A percentile compares a stretch with the other conserved stretches of the same genome.
Conservation (phyloP, 495 filamentous ascomycete species). For the Penicillium pancosmium region DNA sequence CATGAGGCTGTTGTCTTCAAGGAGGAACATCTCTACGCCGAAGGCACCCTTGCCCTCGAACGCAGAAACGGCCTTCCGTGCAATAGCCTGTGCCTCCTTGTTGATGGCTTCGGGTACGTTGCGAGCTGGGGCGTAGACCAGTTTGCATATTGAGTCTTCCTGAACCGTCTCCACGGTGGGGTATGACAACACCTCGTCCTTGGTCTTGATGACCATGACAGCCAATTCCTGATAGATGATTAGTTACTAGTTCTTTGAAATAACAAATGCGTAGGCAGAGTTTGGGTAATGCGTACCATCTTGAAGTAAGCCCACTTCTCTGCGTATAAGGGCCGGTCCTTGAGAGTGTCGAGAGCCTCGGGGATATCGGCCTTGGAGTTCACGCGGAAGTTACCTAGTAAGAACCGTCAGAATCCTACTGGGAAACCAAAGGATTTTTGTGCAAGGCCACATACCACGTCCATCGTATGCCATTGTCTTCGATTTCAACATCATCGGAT, state of each 20-base stretch:
- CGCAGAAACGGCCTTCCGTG: slow-evolving; percentile 73
- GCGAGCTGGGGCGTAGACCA: slow-evolving; percentile 84
- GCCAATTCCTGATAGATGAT: slow-evolving; percentile 65
- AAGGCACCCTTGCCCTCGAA: slow-evolving; percentile 92
- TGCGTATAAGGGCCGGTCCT: slow-evolving; percentile 75
- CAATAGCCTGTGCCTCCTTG: slow-evolving; percentile 72
- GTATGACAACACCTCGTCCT: slow-evolving; percentile 76
- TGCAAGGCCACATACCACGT: slow-evolving; percentile 50
- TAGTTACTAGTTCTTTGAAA: neutral
- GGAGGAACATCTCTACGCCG: slow-evolving; percentile 94
- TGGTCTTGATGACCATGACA: slow-evolving; percentile 93
- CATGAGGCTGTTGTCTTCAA: slow-evolving; percentile 72
- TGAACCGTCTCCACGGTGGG: slow-evolving; percentile 94
- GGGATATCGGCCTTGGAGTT: slow-evolving; percentile 66
- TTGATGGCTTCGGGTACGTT: slow-evolving; percentile 62
- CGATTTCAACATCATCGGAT: slow-evolving; percentile 93
- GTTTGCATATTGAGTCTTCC: slow-evolving; percentile 93
- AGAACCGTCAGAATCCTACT: slow-evolving; percentile 6
- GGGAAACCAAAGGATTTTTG: neutral
- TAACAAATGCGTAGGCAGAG: neutral
- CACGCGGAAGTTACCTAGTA: slow-evolving; percentile 75
- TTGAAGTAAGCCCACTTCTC: slow-evolving; percentile 89
- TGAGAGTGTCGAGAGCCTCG: slow-evolving; percentile 67
- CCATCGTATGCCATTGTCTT: slow-evolving; percentile 95
- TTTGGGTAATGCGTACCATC: slow-evolving; percentile 43